These are phyloP conservation scores for Macrocybe gigantea DNA, from an alignment of 768 basidiomycete genomes.

Conservation along the genomic window DNA sequence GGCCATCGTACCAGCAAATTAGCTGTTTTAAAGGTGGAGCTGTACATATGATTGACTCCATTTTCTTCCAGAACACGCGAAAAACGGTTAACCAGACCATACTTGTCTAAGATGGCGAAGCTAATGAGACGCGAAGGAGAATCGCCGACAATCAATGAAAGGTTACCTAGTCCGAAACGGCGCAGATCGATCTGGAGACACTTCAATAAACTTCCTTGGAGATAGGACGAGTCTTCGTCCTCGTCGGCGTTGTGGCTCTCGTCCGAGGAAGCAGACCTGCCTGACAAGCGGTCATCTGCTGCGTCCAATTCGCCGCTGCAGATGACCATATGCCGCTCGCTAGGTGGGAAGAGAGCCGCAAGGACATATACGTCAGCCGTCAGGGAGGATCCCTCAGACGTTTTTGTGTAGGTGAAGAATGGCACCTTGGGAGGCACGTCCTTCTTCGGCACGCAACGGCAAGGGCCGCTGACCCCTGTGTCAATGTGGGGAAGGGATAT, in stretches of 20 bases:
- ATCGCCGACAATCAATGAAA: not conserved
- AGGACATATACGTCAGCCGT: conserved; percentile 67
- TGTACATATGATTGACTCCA: conserved; percentile 80
- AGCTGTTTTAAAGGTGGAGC: conserved; percentile 78
- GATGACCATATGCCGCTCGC: conserved; percentile 68
- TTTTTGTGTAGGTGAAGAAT: conserved; percentile 78
- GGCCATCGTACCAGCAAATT: conserved; percentile 56
- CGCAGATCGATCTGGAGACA: conserved; percentile 75
- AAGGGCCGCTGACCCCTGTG: conserved; percentile 2
- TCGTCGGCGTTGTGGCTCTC: conserved; percentile 23
- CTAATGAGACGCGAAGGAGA: conserved; percentile 3
- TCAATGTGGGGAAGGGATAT: conserved; percentile 17
- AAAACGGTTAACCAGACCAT: conserved; percentile 74
- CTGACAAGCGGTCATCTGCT: conserved; percentile 34
- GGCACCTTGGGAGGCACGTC: conserved; percentile 33
- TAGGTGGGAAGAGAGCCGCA: conserved; percentile 63
- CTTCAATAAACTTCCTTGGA: conserved; percentile 39
- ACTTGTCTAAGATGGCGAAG: conserved; percentile 47
- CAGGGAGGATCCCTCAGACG: conserved; percentile 69
- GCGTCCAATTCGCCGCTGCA: conserved; percentile 66
- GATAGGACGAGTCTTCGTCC: conserved; percentile 23
- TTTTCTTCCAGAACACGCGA: conserved; percentile 68
- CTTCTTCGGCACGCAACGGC: conserved; percentile 1
- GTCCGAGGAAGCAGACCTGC: conserved; percentile 25
- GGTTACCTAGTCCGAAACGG: conserved; percentile 63